Evolutionary conservation across 2,329 filamentous ascomycete genomes (phyloP).

Genomic region (Fusarium cyanostomum): DNA sequence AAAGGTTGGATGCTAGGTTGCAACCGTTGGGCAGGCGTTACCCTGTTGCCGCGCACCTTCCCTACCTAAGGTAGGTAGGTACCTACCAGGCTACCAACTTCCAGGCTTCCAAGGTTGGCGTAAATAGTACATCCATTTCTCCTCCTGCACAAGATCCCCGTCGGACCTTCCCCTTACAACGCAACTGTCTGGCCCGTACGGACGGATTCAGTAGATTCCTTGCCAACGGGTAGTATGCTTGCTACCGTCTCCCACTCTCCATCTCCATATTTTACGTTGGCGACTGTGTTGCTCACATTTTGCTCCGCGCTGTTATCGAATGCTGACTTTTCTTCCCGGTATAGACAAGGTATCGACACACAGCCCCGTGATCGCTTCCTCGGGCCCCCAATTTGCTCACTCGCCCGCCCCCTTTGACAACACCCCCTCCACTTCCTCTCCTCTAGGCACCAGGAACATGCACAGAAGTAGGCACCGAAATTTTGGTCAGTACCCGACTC

Average conservation of each 20-base stretch:
- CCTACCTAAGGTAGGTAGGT: not conserved
- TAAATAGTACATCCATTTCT: no score
- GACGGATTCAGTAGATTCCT: not conserved
- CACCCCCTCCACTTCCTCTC: constrained; percentile 13
- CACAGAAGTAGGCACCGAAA: constrained; percentile 27
- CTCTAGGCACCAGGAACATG: constrained; percentile 28
- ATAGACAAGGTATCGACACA: constrained; percentile 20
- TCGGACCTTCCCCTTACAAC: not conserved
- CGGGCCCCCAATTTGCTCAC: constrained; percentile 26
- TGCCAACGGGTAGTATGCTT: not conserved
- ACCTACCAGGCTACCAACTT: no score
- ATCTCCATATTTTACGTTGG: not conserved
- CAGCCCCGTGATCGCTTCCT: constrained; percentile 28
- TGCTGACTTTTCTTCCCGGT: constrained; percentile 12
- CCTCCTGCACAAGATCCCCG: not conserved
- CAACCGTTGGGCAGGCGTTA: constrained; percentile 22
- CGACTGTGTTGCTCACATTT: constrained; percentile 6
- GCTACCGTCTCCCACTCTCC: not conserved
- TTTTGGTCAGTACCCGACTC: constrained; percentile 3
- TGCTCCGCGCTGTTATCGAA: constrained; percentile 4
- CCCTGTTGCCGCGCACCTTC: constrained; percentile 31
- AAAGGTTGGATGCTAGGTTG: constrained; percentile 34
- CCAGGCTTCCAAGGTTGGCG: no score
- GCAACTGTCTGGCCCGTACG: not conserved
- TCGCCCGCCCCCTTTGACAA: constrained; percentile 21